phyloP scores from a whole-genome alignment of 306 rosid genomes.

The Sesbania bispinosa region DNA sequence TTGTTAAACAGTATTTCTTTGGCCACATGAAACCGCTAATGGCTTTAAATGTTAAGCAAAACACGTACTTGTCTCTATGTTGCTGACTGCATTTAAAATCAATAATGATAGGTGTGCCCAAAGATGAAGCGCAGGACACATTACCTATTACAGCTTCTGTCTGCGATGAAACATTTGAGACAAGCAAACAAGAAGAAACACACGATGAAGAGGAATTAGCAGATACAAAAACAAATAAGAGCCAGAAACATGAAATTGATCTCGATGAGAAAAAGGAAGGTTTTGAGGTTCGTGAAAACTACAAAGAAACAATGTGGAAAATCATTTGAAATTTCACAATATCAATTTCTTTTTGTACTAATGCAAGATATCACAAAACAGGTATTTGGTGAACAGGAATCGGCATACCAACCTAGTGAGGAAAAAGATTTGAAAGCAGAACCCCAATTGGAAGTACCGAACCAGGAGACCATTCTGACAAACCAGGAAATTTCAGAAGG shows the following conservation, averaged over 20 bases:
- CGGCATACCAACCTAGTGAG: neutral
- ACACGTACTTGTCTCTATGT: neutral
- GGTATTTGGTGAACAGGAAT: neutral
- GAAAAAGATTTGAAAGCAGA: neutral
- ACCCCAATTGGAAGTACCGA: neutral
- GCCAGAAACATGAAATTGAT: neutral
- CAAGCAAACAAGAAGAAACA: too few relatives aligned
- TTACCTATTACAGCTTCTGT: neutral
- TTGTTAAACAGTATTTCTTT: neutral
- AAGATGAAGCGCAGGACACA: neutral
- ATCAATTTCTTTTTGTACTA: neutral
- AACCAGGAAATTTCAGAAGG: neutral
- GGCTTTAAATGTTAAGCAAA: neutral
- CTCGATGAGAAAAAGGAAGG: neutral
- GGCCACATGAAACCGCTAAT: too few relatives aligned
- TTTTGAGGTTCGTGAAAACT: neutral
- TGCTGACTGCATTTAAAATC: neutral
- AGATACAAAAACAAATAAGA: constrained; percentile 1
- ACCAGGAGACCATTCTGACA: neutral
- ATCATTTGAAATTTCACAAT: neutral
- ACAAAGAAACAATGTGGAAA: neutral
- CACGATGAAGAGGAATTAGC: constrained; percentile 21
- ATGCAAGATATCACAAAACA: neutral
- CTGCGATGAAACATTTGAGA: neutral
- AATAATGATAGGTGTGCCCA: neutral